These are phyloP conservation scores for Arctium minus DNA, from an alignment of 129 eudicot species.

Conservation along the genomic window DNA sequence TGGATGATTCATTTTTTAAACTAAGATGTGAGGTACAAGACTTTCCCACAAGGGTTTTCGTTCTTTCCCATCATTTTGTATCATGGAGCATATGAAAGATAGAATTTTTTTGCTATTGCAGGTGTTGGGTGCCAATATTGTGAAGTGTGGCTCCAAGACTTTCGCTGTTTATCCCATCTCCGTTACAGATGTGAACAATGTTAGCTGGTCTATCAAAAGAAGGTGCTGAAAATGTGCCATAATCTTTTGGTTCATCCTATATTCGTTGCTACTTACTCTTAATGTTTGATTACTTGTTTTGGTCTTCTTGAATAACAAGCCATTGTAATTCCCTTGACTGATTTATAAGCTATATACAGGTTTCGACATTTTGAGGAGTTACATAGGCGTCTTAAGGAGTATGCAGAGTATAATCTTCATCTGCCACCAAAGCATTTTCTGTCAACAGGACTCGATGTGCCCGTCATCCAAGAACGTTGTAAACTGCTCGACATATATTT, in stretches of 20 bases:
- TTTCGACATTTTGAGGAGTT: constrained; percentile 97
- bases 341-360: constrained; percentile 39
- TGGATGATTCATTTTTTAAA: constrained; percentile 72
- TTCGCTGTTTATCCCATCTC: constrained; percentile 90
- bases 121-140: constrained; percentile 94
- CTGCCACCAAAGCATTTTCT: constrained; percentile 98
- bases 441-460: constrained; percentile 87
- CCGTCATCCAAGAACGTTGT: constrained; percentile 87
- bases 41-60: not conserved
- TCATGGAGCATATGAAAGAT: constrained; percentile 1
- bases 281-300: constrained; percentile 7
- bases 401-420: constrained; percentile 87
- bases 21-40: constrained; percentile 86
- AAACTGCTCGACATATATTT: constrained; percentile 81
- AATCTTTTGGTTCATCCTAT: not conserved
- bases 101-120: constrained; percentile 35
- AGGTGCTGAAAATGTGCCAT: constrained; percentile 46
- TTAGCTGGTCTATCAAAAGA: constrained; percentile 97
- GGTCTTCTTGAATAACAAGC: not conserved
- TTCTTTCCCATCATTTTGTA: not conserved
- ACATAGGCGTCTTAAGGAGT: constrained; percentile 94
- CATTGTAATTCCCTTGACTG: not conserved
- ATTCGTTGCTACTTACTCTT: not conserved
- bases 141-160: constrained; percentile 79
- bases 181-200: constrained; percentile 76